Conservation (phyloP, 2,329 filamentous ascomycete species). For the Diaporthe helianthi region DNA sequence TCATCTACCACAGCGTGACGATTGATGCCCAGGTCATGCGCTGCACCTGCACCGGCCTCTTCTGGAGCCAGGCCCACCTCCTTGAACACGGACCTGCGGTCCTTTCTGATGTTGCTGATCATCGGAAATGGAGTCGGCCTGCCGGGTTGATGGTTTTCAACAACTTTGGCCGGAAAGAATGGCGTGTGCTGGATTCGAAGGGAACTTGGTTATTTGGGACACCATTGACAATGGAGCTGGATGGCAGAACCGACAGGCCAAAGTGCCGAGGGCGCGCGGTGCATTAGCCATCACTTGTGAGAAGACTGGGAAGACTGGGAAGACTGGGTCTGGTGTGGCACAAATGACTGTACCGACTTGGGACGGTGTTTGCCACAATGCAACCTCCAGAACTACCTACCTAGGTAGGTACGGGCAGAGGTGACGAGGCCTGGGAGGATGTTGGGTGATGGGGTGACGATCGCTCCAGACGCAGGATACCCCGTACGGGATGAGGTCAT, state of each 20-base stretch:
- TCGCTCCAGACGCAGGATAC: slow-evolving; percentile 4
- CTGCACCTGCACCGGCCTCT: slow-evolving; percentile 37
- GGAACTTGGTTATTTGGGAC: neutral
- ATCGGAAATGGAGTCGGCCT: slow-evolving; percentile 49
- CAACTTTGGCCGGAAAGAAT: slow-evolving; percentile 52
- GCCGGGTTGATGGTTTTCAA: slow-evolving; percentile 54
- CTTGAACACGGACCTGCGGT: slow-evolving; percentile 59
- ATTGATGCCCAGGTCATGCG: slow-evolving; percentile 36
- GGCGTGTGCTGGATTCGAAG: neutral
- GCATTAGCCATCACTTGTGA: slow-evolving; percentile 4
- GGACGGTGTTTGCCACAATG: slow-evolving; percentile 32
- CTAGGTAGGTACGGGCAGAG: neutral
- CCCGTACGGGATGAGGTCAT: slow-evolving; percentile 33
- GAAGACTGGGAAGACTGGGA: neutral
- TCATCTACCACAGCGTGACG: slow-evolving; percentile 44
- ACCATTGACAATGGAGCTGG: slow-evolving; percentile 27
- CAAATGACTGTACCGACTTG: neutral
- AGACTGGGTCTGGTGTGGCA: neutral
- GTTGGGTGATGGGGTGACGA: slow-evolving; percentile 16
- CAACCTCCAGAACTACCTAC: neutral
- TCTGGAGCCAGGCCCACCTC: slow-evolving; percentile 56
- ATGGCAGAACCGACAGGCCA: neutral
- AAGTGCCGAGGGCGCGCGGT: slow-evolving; percentile 3
- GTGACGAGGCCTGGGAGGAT: slow-evolving; percentile 12
- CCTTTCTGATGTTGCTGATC: slow-evolving; percentile 55